These are phyloP conservation scores for Aspergillus ellipticus DNA, from an alignment of 495 filamentous ascomycete species.

Conservation along the genomic window DNA sequence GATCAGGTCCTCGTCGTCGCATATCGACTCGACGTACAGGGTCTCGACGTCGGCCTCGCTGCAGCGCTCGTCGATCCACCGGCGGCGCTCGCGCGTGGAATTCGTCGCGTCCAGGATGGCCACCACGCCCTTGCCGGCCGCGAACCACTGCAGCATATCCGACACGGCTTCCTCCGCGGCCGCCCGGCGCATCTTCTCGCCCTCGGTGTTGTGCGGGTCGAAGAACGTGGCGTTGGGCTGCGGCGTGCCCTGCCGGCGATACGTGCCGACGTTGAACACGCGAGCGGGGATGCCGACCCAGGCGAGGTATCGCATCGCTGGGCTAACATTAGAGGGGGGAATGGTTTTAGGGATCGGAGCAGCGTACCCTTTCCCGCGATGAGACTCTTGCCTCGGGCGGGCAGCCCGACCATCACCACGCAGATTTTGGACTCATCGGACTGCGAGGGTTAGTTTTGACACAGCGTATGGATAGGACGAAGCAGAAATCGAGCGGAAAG, in stretches of 20 bases:
- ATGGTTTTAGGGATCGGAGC: background rate
- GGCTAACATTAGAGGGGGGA: no score
- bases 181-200: constrained; percentile 79
- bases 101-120: constrained; percentile 96
- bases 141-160: constrained; percentile 93
- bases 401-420: constrained; percentile 98
- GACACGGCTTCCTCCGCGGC: constrained; percentile 85
- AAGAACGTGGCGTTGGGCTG: constrained; percentile 91
- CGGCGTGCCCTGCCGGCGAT: constrained; percentile 81
- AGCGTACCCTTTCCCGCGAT: constrained; percentile 90
- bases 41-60: constrained; percentile 73
- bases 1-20: constrained; percentile 90
- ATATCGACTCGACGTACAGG: constrained; percentile 92
- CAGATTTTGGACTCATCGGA: constrained; percentile 93
- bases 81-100: constrained; percentile 79
- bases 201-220: constrained; percentile 79
- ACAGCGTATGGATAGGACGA: no score
- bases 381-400: constrained; percentile 91
- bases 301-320: constrained; percentile 89
- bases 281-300: constrained; percentile 93
- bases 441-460: constrained; percentile 48
- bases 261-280: constrained; percentile 95
- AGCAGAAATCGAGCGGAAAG: no score
- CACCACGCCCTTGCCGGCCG: constrained; percentile 65
- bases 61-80: constrained; percentile 84